Conservation (phyloP, 2,329 filamentous ascomycete genomes). For the Cytospora schulzeri region DNA sequence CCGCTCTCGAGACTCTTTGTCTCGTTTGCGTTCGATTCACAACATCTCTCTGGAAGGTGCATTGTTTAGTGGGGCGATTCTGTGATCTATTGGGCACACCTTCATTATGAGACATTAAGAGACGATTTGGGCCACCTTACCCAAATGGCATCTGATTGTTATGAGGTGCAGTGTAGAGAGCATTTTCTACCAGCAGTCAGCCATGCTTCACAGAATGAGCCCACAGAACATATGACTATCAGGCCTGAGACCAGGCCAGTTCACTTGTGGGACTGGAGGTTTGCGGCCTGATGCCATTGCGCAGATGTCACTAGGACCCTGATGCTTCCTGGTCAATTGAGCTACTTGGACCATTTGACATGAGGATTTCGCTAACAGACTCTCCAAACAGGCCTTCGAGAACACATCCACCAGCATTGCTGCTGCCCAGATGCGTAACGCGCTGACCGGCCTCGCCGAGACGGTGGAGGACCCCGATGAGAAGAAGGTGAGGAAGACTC, state of each 20-base stretch:
- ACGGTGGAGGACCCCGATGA: conserved; percentile 79
- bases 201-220: background rate
- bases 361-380: conserved; percentile 10
- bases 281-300: background rate
- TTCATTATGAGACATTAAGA: background rate
- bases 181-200: background rate
- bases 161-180: background rate
- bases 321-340: background rate
- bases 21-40: background rate
- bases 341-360: background rate
- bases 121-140: background rate
- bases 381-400: conserved; percentile 78
- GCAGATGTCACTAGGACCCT: background rate
- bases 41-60: background rate
- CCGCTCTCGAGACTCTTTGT: background rate
- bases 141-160: background rate
- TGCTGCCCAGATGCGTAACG: conserved; percentile 98
- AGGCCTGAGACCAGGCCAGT: background rate
- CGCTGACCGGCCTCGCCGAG: conserved; percentile 89
- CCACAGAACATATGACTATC: background rate
- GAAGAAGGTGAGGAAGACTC: conserved; percentile 69
- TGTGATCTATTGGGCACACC: background rate
- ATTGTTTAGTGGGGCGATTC: background rate
- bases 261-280: background rate
- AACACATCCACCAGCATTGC: conserved; percentile 98